Conservation (phyloP, 768 basidiomycete genomes). For the Melanogaster broomeanus region DNA sequence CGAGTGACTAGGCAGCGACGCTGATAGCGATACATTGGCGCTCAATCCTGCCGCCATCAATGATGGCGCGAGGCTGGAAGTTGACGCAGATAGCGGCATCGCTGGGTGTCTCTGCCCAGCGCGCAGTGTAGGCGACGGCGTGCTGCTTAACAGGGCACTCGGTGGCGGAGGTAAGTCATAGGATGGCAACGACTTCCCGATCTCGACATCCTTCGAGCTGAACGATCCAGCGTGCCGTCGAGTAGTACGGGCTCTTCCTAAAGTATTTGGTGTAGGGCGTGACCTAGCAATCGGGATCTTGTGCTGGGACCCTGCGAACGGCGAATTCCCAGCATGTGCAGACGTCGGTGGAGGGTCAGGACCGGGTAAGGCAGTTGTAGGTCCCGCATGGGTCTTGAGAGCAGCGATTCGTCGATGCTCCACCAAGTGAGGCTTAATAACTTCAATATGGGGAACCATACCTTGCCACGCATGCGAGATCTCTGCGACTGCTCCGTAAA, state of each 20-base stretch:
- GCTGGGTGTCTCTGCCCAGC: slow-evolving; percentile 52
- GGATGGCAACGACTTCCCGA: slow-evolving; percentile 79
- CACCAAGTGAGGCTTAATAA: slow-evolving; percentile 63
- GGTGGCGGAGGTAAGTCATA: slow-evolving; percentile 42
- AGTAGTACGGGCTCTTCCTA: slow-evolving; percentile 53
- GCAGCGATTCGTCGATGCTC: slow-evolving; percentile 41
- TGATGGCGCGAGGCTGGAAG: slow-evolving; percentile 16
- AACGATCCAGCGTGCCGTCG: slow-evolving; percentile 94
- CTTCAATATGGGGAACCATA: slow-evolving; percentile 70
- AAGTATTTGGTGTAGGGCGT: slow-evolving; percentile 26
- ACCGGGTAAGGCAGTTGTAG: slow-evolving; percentile 24
- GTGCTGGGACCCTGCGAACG: slow-evolving; percentile 19
- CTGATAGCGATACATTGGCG: slow-evolving; percentile 9
- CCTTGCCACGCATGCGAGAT: slow-evolving; percentile 83
- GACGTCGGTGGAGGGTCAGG: slow-evolving; percentile 30
- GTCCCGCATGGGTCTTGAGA: slow-evolving; percentile 30
- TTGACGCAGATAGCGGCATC: slow-evolving; percentile 33
- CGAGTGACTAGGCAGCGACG: slow-evolving; percentile 14
- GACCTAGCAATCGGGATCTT: slow-evolving; percentile 32
- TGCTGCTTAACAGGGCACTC: slow-evolving; percentile 25
- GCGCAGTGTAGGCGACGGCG: slow-evolving; percentile 40
- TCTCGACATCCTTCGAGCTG: slow-evolving; percentile 88
- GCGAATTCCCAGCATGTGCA: slow-evolving; percentile 27
- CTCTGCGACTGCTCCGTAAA: slow-evolving; percentile 90
- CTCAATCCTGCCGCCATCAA: slow-evolving; percentile 3